A percentile compares a stretch with the other conserved stretches of the same genome.
These are phyloP conservation scores for Cryptococcus sp. DNA, from an alignment of 1,284 basidiomycete genomes.

Conservation along the genomic window DNA sequence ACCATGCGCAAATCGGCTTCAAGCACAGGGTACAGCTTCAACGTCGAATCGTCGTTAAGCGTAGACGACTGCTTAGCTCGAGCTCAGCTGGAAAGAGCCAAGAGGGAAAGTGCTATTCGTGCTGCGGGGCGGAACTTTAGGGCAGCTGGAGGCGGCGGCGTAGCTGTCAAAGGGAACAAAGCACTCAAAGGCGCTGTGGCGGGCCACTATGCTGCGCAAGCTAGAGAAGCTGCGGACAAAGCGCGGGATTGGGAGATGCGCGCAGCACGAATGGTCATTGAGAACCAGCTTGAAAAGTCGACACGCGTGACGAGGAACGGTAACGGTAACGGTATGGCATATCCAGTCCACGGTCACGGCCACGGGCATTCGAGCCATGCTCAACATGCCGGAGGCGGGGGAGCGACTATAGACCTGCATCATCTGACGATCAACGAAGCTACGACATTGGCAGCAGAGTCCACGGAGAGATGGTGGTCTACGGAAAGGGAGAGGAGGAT, in stretches of 20 bases:
- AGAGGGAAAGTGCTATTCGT: conserved; percentile 40
- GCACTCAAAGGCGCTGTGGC: conserved; percentile 33
- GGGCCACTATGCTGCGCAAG: conserved; percentile 46
- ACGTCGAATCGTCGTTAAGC: conserved; percentile 14
- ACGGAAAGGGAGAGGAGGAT: conserved; percentile 45
- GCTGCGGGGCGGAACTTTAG: conserved; percentile 40
- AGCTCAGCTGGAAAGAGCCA: conserved; percentile 30
- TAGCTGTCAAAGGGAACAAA: conserved; percentile 16
- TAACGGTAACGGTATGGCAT: too few species aligned
- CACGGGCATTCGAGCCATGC: background rate
- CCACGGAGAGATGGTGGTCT: conserved; percentile 33
- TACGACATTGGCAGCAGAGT: conserved; percentile 33
- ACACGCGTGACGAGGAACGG: too few species aligned
- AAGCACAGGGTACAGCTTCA: background rate
- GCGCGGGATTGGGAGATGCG: conserved; percentile 43
- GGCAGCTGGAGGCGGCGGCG: conserved; percentile 8
- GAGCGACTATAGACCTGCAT: conserved; percentile 44
- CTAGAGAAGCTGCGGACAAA: conserved; percentile 33
- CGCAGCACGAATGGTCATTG: conserved; percentile 44
- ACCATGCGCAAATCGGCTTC: conserved; percentile 25
- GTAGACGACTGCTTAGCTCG: conserved; percentile 37
- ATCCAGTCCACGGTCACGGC: background rate
- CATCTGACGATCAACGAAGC: conserved; percentile 46
- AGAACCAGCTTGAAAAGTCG: conserved; percentile 27
- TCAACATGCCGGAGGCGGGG: background rate